These are phyloP conservation scores for Arabis alpina DNA, from an alignment of 345 rosid genomes.

Conservation along the genomic window DNA sequence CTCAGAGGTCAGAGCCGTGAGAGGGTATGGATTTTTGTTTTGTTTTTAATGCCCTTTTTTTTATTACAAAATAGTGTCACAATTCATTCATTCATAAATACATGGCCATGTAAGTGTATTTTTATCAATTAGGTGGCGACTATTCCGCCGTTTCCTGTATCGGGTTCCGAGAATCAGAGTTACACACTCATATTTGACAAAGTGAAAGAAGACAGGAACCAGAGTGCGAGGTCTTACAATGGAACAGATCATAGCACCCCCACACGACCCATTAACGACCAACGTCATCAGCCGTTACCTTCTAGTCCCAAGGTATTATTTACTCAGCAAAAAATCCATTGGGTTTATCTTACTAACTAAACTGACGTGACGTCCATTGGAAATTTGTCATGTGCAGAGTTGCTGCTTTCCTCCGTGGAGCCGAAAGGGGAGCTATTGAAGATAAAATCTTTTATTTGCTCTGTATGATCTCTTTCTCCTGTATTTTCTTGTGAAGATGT, in stretches of 20 bases:
- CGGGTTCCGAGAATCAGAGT: slow-evolving; percentile 34
- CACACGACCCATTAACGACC: slow-evolving; percentile 29
- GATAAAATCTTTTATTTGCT: background rate
- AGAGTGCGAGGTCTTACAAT: slow-evolving; percentile 7
- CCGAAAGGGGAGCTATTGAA: slow-evolving; percentile 25
- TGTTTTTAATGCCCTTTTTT: background rate
- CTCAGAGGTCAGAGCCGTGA: slow-evolving; percentile 34
- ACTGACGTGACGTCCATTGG: slow-evolving; percentile 6
- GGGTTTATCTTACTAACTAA: background rate
- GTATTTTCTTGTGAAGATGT: background rate
- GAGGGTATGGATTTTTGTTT: slow-evolving; percentile 20
- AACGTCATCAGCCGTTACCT: slow-evolving; percentile 30
- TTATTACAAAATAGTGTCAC: background rate
- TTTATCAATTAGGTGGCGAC: slow-evolving; percentile 22
- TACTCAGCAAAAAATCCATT: background rate
- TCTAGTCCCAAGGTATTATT: slow-evolving; percentile 40
- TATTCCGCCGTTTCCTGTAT: slow-evolving; percentile 39
- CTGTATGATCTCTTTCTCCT: background rate
- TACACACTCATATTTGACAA: slow-evolving; percentile 43
- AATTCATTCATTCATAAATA: background rate
- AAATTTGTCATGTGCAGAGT: slow-evolving; percentile 42
- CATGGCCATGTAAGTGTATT: background rate
- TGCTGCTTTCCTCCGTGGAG: slow-evolving; percentile 66
- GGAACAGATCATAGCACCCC: slow-evolving; percentile 31
- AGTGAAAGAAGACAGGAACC: slow-evolving; percentile 34